phyloP scores from a whole-genome alignment of 257 asterid genomes.

The Craterostigma plantagineum region DNA sequence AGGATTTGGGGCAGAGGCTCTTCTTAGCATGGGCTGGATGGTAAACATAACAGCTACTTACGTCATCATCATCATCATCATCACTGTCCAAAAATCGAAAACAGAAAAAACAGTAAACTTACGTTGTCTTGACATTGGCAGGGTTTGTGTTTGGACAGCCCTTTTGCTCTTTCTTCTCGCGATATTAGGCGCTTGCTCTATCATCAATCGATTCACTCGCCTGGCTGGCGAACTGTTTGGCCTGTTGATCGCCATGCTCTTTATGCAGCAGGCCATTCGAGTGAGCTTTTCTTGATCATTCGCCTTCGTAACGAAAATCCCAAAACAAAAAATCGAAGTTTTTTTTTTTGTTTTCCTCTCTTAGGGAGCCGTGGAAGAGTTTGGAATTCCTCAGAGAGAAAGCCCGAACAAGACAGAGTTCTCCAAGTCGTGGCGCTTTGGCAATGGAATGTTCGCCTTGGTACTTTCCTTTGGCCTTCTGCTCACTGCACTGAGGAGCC shows the following conservation, averaged over 20 bases:
- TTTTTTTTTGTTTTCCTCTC: too few species aligned
- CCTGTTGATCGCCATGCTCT: slow-evolving; percentile 89
- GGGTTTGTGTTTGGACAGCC: slow-evolving; percentile 98
- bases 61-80: neutral
- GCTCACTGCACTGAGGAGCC: slow-evolving; percentile 65
- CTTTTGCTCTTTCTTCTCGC: slow-evolving; percentile 87
- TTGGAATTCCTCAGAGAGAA: slow-evolving; percentile 66
- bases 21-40: slow-evolving; percentile 94
- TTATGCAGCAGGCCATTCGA: slow-evolving; percentile 94
- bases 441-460: slow-evolving; percentile 93
- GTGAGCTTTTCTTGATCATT: slow-evolving; percentile 22
- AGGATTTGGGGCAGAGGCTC: slow-evolving; percentile 59
- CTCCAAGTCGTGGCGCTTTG: slow-evolving; percentile 77
- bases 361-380: slow-evolving; percentile 92
- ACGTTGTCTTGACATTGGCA: slow-evolving; percentile 6
- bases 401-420: slow-evolving; percentile 32
- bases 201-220: slow-evolving; percentile 84
- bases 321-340: neutral
- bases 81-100: too few species aligned
- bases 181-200: slow-evolving; percentile 86
- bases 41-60: slow-evolving; percentile 13
- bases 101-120: neutral
- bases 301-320: neutral
- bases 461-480: slow-evolving; percentile 90
- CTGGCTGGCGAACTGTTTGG: slow-evolving; percentile 96